phyloP scores from a whole-genome alignment of 805 yeast genomes.

The Metschnikowia corniflorae region DNA sequence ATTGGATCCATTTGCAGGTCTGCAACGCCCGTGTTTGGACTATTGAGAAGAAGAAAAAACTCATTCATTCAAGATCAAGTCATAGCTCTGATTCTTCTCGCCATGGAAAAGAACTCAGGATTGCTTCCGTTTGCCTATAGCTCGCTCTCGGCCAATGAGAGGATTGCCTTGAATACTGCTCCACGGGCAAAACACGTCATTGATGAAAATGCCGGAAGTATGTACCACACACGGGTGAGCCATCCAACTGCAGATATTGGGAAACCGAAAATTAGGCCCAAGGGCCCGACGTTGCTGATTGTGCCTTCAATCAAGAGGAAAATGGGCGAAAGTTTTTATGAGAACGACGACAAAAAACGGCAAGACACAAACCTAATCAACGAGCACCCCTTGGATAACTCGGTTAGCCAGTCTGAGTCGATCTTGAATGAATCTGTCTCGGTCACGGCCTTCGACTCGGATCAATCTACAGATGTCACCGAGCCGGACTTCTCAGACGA shows the following conservation, averaged over 20 bases:
- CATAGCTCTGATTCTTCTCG: no score
- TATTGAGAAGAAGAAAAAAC: no score
- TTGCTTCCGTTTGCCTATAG: constrained; percentile 51
- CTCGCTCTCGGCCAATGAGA: constrained; percentile 27
- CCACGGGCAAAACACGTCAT: constrained; percentile 39
- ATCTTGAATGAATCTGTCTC: not conserved
- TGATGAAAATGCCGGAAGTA: constrained; percentile 44
- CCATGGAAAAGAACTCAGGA: constrained; percentile 32
- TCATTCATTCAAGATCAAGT: no score
- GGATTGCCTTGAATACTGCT: constrained; percentile 32
- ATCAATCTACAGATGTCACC: constrained; percentile 8
- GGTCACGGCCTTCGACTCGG: constrained; percentile 3
- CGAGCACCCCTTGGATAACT: constrained; percentile 3
- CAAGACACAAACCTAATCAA: constrained; percentile 22
- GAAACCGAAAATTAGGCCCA: constrained; percentile 12
- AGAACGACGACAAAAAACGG: constrained; percentile 38
- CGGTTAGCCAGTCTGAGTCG: not conserved
- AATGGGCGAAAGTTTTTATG: constrained; percentile 43
- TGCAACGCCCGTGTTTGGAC: no score
- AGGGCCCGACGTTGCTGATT: constrained; percentile 20
- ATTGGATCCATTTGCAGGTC: no score
- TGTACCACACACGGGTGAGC: constrained; percentile 37
- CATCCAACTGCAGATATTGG: constrained; percentile 3
- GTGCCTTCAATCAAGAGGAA: constrained; percentile 38
- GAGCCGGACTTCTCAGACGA: constrained; percentile 3